Conservation (phyloP, 164 flowering plant species). For the Pachysandra terminalis region DNA sequence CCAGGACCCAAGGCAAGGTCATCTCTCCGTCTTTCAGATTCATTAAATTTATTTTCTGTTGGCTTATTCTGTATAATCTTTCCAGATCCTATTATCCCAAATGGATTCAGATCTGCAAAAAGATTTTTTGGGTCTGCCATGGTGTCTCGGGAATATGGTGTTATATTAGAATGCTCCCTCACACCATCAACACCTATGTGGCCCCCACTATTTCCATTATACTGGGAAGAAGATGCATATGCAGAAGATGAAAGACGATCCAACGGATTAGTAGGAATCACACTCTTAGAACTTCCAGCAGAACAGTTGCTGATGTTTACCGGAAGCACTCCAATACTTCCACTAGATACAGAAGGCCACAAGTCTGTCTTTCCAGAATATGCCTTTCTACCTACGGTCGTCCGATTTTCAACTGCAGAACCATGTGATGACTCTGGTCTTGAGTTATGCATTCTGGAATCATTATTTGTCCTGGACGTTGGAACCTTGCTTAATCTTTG, state of each 20-base stretch:
- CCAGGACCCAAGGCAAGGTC: slow-evolving; percentile 37
- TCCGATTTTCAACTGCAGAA: slow-evolving; percentile 20
- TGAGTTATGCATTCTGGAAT: slow-evolving; percentile 24
- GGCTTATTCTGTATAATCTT: slow-evolving; percentile 41
- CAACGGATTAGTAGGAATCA: slow-evolving; percentile 27
- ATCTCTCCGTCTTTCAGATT: slow-evolving; percentile 46
- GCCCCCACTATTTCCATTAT: slow-evolving; percentile 46
- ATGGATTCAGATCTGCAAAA: slow-evolving; percentile 95
- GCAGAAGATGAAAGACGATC: slow-evolving; percentile 34
- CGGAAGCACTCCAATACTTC: slow-evolving; percentile 24
- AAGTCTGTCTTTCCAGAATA: slow-evolving; percentile 34
- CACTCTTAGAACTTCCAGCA: slow-evolving; percentile 30
- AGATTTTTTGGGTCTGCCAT: slow-evolving; percentile 59
- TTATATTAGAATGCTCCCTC: slow-evolving; percentile 58
- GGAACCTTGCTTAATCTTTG: slow-evolving; percentile 39
- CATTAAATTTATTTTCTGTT: slow-evolving; percentile 45
- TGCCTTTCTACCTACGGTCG: slow-evolving; percentile 23
- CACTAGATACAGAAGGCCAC: slow-evolving; percentile 26
- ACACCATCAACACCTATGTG: slow-evolving; percentile 40
- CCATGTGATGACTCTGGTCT: slow-evolving; percentile 25
- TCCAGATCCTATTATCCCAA: slow-evolving; percentile 55
- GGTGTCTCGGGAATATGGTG: slow-evolving; percentile 49
- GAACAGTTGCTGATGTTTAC: slow-evolving; percentile 30
- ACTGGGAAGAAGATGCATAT: slow-evolving; percentile 40
- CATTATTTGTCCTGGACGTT: slow-evolving; percentile 29